A percentile compares a stretch with the other conserved stretches of the same genome.
Conservation (phyloP, 2,329 filamentous ascomycete species). For the Epichloe scottii region DNA sequence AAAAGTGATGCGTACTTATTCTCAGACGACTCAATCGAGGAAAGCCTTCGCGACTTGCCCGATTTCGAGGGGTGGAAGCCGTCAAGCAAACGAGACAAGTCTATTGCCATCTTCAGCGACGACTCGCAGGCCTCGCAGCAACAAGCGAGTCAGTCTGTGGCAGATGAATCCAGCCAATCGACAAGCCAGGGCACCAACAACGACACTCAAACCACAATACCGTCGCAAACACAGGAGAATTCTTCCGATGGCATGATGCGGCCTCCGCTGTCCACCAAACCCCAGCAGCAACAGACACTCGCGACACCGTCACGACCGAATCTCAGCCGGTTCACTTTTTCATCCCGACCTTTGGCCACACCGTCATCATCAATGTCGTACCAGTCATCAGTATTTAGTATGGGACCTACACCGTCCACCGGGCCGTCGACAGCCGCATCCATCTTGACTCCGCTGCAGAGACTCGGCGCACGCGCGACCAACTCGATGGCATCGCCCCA, state of each 20-base stretch:
- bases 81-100: slow-evolving; percentile 20
- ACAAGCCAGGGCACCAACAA: slow-evolving; percentile 1
- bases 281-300: slow-evolving; percentile 10
- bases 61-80: slow-evolving; percentile 38
- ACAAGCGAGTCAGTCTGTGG: slow-evolving; percentile 4
- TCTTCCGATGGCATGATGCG: slow-evolving; percentile 11
- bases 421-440: slow-evolving; percentile 30
- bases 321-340: slow-evolving; percentile 23
- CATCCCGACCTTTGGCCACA: slow-evolving; percentile 17
- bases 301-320: slow-evolving; percentile 19
- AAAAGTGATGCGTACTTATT: slow-evolving; percentile 32
- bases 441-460: slow-evolving; percentile 39
- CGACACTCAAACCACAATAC: neutral
- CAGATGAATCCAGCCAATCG: slow-evolving; percentile 3
- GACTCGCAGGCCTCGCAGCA: slow-evolving; percentile 16
- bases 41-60: slow-evolving; percentile 37
- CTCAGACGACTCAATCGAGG: slow-evolving; percentile 46
- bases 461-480: slow-evolving; percentile 35
- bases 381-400: slow-evolving; percentile 24
- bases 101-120: slow-evolving; percentile 34
- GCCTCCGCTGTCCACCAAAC: slow-evolving; percentile 14
- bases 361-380: slow-evolving; percentile 23
- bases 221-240: neutral
- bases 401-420: slow-evolving; percentile 26
- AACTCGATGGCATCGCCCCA: slow-evolving; percentile 16